These are phyloP conservation scores for Sphaerulina musiva DNA, from an alignment of 2,329 filamentous ascomycete genomes.

Conservation along the genomic window DNA sequence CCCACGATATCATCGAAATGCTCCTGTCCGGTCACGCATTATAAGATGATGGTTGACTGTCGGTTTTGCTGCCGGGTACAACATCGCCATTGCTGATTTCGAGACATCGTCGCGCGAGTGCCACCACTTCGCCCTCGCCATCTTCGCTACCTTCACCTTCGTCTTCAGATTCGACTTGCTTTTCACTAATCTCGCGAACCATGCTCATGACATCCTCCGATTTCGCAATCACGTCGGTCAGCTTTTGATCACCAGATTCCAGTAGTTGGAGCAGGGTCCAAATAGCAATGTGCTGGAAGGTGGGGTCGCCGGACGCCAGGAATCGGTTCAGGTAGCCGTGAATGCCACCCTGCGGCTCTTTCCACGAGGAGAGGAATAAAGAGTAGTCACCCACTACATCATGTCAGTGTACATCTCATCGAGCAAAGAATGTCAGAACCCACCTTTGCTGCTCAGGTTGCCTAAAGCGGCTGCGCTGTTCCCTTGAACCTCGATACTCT, in stretches of 20 bases:
- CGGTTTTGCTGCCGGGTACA: conserved; percentile 14
- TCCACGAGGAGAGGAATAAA: conserved; percentile 93
- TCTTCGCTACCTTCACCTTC: conserved; percentile 84
- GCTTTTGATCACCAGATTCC: conserved; percentile 83
- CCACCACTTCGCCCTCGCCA: conserved; percentile 87
- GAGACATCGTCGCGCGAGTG: conserved; percentile 79
- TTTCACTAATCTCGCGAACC: conserved; percentile 85
- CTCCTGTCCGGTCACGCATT: conserved; percentile 11
- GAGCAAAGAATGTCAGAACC: conserved; percentile 21
- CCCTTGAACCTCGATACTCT: conserved; percentile 95
- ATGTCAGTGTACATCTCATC: conserved; percentile 23
- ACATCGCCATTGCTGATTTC: conserved; percentile 44
- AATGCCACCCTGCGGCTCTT: conserved; percentile 83
- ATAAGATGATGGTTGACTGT: conserved; percentile 20
- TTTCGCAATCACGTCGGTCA: conserved; percentile 83
- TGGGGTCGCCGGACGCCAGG: conserved; percentile 86
- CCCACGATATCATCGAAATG: background rate
- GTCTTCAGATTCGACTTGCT: conserved; percentile 74
- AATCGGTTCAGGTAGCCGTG: conserved; percentile 93
- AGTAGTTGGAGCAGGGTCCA: conserved; percentile 95
- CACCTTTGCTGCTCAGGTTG: conserved; percentile 95
- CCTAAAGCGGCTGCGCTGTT: conserved; percentile 95
- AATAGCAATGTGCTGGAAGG: conserved; percentile 98
- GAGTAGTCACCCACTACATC: conserved; percentile 82
- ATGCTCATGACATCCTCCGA: conserved; percentile 87